Conservation (phyloP, 1,284 basidiomycete genomes). For the Phellopilus nigrolimitatus region DNA sequence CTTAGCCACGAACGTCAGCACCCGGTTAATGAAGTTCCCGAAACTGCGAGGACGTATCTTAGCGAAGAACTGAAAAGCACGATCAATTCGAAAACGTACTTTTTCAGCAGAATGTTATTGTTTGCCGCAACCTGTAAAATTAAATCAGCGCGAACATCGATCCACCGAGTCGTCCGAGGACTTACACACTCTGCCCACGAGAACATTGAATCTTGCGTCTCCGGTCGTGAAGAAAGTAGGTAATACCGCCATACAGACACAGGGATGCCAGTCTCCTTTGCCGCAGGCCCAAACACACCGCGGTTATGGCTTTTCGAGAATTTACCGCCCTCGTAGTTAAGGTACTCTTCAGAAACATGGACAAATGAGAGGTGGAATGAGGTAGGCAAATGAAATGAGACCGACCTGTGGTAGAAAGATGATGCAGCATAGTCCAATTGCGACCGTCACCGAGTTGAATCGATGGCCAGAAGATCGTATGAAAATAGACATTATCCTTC, state of each 20-base stretch:
- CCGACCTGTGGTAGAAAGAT: conserved; percentile 96
- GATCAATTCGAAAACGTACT: conserved; percentile 45
- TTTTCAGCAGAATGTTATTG: conserved; percentile 93
- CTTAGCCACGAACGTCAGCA: conserved; percentile 87
- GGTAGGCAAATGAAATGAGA: conserved; percentile 13
- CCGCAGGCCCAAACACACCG: conserved; percentile 96
- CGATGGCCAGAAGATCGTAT: conserved; percentile 94
- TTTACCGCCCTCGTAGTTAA: conserved; percentile 98
- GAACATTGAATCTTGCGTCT: conserved; percentile 94
- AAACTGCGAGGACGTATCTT: conserved; percentile 48
- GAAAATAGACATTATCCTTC: conserved; percentile 98
- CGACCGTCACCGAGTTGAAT: conserved; percentile 88
- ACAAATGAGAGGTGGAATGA: background rate
- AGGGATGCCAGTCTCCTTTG: conserved; percentile 89
- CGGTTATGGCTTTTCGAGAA: conserved; percentile 98
- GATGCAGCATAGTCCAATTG: conserved; percentile 92
- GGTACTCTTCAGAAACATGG: conserved; percentile 64
- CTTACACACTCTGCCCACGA: conserved; percentile 93
- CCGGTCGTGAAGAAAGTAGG: conserved; percentile 88
- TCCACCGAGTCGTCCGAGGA: background rate
- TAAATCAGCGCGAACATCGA: background rate
- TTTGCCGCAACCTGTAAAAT: conserved; percentile 73
- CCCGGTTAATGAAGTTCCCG: conserved; percentile 97
- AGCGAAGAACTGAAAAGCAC: conserved; percentile 15
- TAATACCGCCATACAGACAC: conserved; percentile 98